Evolutionary conservation across 192 early-diverging fungal species (phyloP), one percentile per base, ranked within the genome.

Genomic region (Mortierella claussenii): DNA sequence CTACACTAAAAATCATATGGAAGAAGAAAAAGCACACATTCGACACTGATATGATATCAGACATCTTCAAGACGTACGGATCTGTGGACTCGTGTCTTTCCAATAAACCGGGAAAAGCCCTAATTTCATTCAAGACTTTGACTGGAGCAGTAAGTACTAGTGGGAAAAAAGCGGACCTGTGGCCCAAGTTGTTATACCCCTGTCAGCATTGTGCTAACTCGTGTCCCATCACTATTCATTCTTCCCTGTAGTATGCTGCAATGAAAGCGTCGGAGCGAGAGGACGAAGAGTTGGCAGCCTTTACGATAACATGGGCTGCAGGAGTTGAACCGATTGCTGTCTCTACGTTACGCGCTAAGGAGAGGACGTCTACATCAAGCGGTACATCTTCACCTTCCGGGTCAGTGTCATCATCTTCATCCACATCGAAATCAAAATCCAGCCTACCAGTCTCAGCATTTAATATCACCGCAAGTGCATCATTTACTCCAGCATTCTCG

Each of bases 1-100:
- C 68, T 23, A 78, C 82, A 17, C 60, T 86, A 30, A 74, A 74
- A 54, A 47, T 86, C 36, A 86, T 79, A 52, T 86, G 85, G 85
- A 86, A 83, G 27, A 69, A 68, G 28, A 86, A 83, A 53, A 81
- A 81, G 28, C 45, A 81, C 12, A 45, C 55, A 17, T 81, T 81
- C 37, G 71, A 82, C 7, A 37, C 51, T 23, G 50, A 69, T 17
- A 68, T 65, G 20, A n/a, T 86, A 13, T 54, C 50, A 7, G 17
- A 46, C 1, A 24, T 83, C 1, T 80, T 86, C 26, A 45, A 56
- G 18, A 63, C 65, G 20, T 76, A 82, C 66, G 85, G 82, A 3
- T 17, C 56, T 3, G 62, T 84, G 4, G 85, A 86, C 42, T 66
- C 82, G 9, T 73, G 79, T 49, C 65, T 78, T 18, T 64, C 81